Conservation (phyloP, 2,329 filamentous ascomycete genomes). For the Penicillium rolfsii region DNA sequence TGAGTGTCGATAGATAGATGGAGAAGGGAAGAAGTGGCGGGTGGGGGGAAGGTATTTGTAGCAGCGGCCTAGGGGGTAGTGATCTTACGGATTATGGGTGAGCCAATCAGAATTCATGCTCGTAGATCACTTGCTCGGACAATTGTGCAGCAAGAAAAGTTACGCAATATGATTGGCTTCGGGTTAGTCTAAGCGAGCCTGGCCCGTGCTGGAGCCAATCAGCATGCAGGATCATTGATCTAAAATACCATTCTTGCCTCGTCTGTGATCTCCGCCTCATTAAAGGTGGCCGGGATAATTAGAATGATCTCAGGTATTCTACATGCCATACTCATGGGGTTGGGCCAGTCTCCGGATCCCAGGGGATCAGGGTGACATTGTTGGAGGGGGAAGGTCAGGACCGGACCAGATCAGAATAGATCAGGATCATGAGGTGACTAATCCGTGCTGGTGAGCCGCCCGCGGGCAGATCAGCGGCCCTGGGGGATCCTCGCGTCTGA, state of each 20-base stretch:
- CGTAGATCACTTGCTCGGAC: constrained; percentile 30
- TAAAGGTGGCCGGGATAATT: constrained; percentile 22
- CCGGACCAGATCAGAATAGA: constrained; percentile 18
- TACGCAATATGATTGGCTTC: constrained; percentile 25
- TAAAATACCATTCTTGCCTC: constrained; percentile 31
- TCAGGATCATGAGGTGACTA: constrained; percentile 6
- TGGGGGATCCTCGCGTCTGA: constrained; percentile 39
- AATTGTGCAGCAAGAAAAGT: constrained; percentile 40
- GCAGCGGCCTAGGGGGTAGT: constrained; percentile 38
- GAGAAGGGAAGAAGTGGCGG: constrained; percentile 42
- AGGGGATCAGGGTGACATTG: constrained; percentile 1
- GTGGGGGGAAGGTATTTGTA: constrained; percentile 50
- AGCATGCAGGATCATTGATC: constrained; percentile 41
- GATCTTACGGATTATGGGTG: constrained; percentile 35
- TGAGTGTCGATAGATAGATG: constrained; percentile 36
- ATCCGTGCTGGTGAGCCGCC: background rate
- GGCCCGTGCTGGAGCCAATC: constrained; percentile 37
- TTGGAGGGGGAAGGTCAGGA: constrained; percentile 23
- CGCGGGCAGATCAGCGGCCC: constrained; percentile 24
- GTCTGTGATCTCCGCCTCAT: constrained; percentile 43
- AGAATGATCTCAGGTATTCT: constrained; percentile 21
- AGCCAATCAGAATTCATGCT: constrained; percentile 25
- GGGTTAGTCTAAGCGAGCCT: constrained; percentile 36
- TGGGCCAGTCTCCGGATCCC: background rate
- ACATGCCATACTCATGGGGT: background rate